Base-by-base conservation (phyloP, 805 yeast genomes). In the Candida boidinii region DNA sequence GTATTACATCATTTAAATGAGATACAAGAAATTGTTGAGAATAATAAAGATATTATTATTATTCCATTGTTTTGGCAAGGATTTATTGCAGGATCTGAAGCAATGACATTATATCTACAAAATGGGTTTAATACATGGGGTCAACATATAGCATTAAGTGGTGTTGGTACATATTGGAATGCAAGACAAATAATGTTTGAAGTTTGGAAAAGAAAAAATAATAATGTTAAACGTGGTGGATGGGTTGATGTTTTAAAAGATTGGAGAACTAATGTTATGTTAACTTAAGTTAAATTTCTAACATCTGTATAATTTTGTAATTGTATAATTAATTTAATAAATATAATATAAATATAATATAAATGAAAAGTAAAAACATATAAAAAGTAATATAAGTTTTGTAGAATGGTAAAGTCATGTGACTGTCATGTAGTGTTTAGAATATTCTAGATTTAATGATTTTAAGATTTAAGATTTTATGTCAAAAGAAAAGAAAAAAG, bases 31-130 rank as follows among this genome's bases (percentile, higher is more conserved):
- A 58, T 83, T 30, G 74, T 79, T 22, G 68, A 69, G 6, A 39
- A 48, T 20, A 48, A 55, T 34, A 57, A 66, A 15, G 76, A 72
- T 17, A 75, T 79, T 1, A 69, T 79, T 15, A 74, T 75, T 31
- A 73, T 79, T 23, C 95, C 96, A 4, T 59, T 84, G 22, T 76
- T 84, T 45, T 86, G 95, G 92, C 90, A 82, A 48, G 94, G 92
- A 0, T 86, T 86, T 44, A 79, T 86, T 28, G 87, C 90, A 1
- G 95, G 94, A 0, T 79, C 92, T 46, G 86, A 82, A 39, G 79
- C 87, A 9, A 68, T 72, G 38, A 72, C 78, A 5, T 44, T 54
- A 1, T 64, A 62, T 23, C 54, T 78, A 23, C 90, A 82, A 42
- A 57, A 66, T 38, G 78, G 85, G 26, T 84, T 73, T 56, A 77